phyloP scores from a whole-genome alignment of 2,329 filamentous ascomycete genomes.

The Trichoderma guizhouense region DNA sequence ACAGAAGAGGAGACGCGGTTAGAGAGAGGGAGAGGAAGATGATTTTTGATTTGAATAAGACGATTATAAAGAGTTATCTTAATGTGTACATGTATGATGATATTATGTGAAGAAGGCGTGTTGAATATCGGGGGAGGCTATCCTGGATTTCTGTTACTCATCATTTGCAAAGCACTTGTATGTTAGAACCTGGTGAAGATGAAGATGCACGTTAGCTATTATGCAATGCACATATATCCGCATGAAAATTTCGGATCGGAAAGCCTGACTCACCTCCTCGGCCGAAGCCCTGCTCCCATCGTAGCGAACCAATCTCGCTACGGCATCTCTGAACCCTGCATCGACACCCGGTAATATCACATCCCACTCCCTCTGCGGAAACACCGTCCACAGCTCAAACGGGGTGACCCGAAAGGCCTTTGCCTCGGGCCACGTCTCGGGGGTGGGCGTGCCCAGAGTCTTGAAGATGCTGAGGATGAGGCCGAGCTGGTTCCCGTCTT shows the following conservation, averaged over 20 bases:
- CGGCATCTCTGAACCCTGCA: constrained; percentile 59
- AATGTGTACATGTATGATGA: constrained; percentile 7
- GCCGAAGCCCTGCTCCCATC: constrained; percentile 69
- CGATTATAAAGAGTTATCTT: not conserved
- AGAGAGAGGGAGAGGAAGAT: not conserved
- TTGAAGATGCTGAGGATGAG: constrained; percentile 91
- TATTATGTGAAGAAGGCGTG: not conserved
- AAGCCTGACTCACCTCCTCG: constrained; percentile 35
- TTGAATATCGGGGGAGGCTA: not conserved
- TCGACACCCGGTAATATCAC: constrained; percentile 63
- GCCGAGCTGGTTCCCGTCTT: constrained; percentile 87
- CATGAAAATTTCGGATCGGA: not conserved
- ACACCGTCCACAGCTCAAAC: constrained; percentile 84
- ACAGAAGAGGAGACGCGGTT: constrained; percentile 35
- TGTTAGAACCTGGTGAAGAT: constrained; percentile 23
- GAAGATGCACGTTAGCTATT: not conserved
- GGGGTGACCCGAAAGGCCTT: constrained; percentile 65
- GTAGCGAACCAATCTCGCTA: constrained; percentile 67
- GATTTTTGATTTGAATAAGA: not conserved
- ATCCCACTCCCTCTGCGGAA: constrained; percentile 65
- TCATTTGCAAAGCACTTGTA: constrained; percentile 20
- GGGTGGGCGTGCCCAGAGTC: constrained; percentile 80
- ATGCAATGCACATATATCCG: not conserved
- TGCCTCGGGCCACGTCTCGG: constrained; percentile 81
- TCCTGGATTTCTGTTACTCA: not conserved